These are phyloP conservation scores for Zygoascus flipseniorum DNA, from an alignment of 805 yeast species.

Conservation along the genomic window DNA sequence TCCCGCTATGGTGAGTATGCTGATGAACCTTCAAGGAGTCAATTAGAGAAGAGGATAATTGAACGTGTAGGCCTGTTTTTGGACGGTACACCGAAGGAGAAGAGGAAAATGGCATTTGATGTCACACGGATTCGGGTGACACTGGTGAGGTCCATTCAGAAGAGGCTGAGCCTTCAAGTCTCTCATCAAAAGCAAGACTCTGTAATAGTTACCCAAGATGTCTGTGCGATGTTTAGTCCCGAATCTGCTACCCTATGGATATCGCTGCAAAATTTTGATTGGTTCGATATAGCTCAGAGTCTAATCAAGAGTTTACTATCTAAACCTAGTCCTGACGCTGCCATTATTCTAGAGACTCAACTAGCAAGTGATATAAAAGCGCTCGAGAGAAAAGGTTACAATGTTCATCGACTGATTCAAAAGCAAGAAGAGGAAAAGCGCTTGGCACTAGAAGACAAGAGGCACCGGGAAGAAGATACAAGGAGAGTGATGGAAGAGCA, in stretches of 20 bases:
- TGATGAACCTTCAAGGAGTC: conserved; percentile 1
- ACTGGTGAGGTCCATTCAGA: conserved; percentile 20
- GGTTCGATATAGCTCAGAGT: conserved; percentile 31
- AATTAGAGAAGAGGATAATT: conserved; percentile 18
- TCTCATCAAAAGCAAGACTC: not conserved
- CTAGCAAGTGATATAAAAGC: conserved; percentile 23
- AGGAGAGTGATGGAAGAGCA: conserved; percentile 1
- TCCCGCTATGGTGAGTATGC: conserved; percentile 4
- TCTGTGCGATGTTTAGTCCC: not conserved
- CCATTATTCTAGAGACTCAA: conserved; percentile 30
- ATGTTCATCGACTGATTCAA: conserved; percentile 26
- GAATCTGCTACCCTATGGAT: conserved; percentile 12
- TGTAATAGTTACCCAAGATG: not conserved
- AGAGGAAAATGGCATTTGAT: conserved; percentile 9
- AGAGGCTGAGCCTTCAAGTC: not conserved
- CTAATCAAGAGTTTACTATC: conserved; percentile 22
- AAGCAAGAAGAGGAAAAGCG: conserved; percentile 11
- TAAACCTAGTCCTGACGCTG: conserved; percentile 31
- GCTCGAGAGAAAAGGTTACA: conserved; percentile 31
- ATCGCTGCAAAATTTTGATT: conserved; percentile 19
- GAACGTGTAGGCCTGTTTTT: conserved; percentile 28
- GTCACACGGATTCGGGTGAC: conserved; percentile 14
- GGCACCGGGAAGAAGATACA: conserved; percentile 12
- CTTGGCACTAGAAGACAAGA: conserved; percentile 15
- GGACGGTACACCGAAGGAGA: conserved; percentile 16